Conservation (phyloP, 1,284 basidiomycete species). For the Cryptococcus sp. region DNA sequence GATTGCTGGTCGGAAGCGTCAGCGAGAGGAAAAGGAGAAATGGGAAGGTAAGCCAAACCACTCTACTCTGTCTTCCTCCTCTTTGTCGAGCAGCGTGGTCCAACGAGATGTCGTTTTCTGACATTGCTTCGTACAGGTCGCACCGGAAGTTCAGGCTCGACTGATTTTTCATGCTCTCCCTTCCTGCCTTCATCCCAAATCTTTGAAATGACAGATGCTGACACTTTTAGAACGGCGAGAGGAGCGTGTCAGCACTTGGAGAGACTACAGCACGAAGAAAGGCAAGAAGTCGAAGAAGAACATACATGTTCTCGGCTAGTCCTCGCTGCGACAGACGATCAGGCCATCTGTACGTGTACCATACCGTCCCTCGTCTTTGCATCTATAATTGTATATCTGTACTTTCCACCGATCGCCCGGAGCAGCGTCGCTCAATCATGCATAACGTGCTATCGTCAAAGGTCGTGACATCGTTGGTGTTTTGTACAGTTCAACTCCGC, state of each 20-base stretch:
- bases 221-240: slow-evolving; percentile 40
- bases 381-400: too few species aligned
- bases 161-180: slow-evolving; percentile 1
- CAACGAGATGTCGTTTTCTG: background rate
- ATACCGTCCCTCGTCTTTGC: too few species aligned
- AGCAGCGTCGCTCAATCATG: background rate
- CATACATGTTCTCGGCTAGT: slow-evolving; percentile 34
- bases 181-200: background rate
- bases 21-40: slow-evolving; percentile 49
- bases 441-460: background rate
- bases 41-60: slow-evolving; percentile 50
- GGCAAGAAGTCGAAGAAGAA: slow-evolving; percentile 40
- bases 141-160: too few species aligned
- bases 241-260: slow-evolving; percentile 42
- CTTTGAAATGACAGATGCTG: slow-evolving; percentile 19
- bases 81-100: background rate
- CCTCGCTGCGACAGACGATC: background rate
- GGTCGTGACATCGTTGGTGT: background rate
- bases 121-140: too few species aligned
- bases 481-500: background rate
- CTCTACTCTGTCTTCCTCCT: background rate
- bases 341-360: too few species aligned
- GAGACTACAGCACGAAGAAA: slow-evolving; percentile 35
- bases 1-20: slow-evolving; percentile 45
- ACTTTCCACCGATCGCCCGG: too few species aligned